phyloP scores from a whole-genome alignment of 2,329 filamentous ascomycete species.

The Verticillium nonalfalfae region DNA sequence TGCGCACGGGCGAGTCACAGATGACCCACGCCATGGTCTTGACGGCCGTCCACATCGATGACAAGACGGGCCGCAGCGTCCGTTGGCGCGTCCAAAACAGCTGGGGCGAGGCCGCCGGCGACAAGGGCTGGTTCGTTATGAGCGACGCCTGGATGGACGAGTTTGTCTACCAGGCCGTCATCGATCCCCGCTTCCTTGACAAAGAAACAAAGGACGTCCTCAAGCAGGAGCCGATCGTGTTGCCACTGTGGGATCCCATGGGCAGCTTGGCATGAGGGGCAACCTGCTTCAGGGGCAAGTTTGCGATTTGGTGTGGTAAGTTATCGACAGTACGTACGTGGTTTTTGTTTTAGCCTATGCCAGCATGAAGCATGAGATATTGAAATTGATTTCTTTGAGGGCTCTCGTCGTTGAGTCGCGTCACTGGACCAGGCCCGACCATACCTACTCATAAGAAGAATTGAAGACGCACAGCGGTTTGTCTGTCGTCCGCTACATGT shows the following conservation, averaged over 20 bases:
- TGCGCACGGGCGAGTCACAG: slow-evolving; percentile 66
- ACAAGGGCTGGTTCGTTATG: slow-evolving; percentile 87
- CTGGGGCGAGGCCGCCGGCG: slow-evolving; percentile 66
- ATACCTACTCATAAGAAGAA: too few relatives aligned
- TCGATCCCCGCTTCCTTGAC: slow-evolving; percentile 63
- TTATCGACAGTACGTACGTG: too few relatives aligned
- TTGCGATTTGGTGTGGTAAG: not conserved
- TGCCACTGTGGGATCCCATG: slow-evolving; percentile 79
- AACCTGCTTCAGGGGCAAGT: not conserved
- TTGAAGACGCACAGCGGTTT: too few relatives aligned
- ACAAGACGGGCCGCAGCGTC: slow-evolving; percentile 51
- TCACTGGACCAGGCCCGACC: too few relatives aligned
- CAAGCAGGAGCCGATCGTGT: slow-evolving; percentile 60
- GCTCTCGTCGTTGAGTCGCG: too few relatives aligned
- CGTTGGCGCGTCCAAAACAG: slow-evolving; percentile 86
- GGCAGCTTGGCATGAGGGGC: slow-evolving; percentile 55
- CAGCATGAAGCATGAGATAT: too few relatives aligned
- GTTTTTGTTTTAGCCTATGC: too few relatives aligned
- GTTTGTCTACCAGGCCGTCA: slow-evolving; percentile 81
- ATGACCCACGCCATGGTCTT: slow-evolving; percentile 96
- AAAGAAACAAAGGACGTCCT: slow-evolving; percentile 65
- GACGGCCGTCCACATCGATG: slow-evolving; percentile 74
- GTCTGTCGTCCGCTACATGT: too few relatives aligned
- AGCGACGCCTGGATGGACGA: slow-evolving; percentile 73
- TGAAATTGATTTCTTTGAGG: too few relatives aligned